Evolutionary conservation across 2,329 filamentous ascomycete species (phyloP).

Genomic region (Parafenestella ontariensis): DNA sequence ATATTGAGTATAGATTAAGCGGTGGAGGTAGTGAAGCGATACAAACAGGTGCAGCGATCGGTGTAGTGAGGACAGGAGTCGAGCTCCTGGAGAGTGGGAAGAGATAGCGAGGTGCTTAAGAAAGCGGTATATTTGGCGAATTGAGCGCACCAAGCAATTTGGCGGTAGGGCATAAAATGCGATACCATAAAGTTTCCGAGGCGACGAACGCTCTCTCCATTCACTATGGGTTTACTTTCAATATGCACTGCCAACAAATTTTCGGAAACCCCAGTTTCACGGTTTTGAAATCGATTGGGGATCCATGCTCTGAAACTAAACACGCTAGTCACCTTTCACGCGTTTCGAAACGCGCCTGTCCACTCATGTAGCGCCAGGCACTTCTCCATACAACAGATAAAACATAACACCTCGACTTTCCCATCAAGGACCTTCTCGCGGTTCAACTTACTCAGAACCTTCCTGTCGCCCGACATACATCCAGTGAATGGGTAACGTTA

Average conservation of each 20-base stretch:
- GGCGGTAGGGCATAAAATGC: neutral
- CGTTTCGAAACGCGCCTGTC: slow-evolving; percentile 12
- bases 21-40: slow-evolving; percentile 86
- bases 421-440: neutral
- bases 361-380: slow-evolving; percentile 8
- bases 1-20: slow-evolving; percentile 90
- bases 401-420: slow-evolving; percentile 1
- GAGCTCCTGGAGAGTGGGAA: slow-evolving; percentile 64
- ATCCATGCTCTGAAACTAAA: slow-evolving; percentile 11
- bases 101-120: slow-evolving; percentile 11
- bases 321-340: slow-evolving; percentile 15
- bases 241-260: neutral
- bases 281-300: neutral
- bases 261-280: neutral
- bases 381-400: slow-evolving; percentile 6
- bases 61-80: slow-evolving; percentile 84
- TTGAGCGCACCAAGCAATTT: neutral
- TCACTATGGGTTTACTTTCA: neutral
- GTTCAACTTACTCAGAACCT: too few relatives aligned
- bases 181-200: slow-evolving; percentile 8
- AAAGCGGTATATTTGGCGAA: neutral
- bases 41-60: slow-evolving; percentile 92
- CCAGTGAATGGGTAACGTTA: too few relatives aligned
- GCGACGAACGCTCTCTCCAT: neutral
- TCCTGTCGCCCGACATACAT: too few relatives aligned